Base-by-base conservation (phyloP, 169 alveolate genomes). In the Cryptosporidium xiaoi region DNA sequence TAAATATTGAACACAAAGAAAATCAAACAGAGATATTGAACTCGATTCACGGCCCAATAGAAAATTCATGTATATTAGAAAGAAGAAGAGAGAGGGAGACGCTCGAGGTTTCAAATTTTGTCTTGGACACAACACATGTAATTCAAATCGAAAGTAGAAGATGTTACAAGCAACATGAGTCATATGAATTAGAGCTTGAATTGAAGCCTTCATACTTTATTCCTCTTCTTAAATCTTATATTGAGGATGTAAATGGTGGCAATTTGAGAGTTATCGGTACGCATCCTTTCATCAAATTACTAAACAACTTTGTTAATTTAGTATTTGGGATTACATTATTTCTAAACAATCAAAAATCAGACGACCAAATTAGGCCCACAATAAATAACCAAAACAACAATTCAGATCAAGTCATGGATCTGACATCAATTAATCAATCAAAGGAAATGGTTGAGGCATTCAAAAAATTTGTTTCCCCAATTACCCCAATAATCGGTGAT, bases 1-100 rank as follows among this genome's bases (percentile, higher is more conserved):
- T 77, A 12, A 77, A 77, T 60, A 33, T 77, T 2, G 87, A 77
- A 62, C 71, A 77, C 24, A 77, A 77, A 27, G 87, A 77, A 12
- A 77, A 77, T 48, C 71, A 68, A 1, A 24, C 13, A 8, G 77
- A 60, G 3, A 31, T 77, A 27, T 36, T 66, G 6, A 62, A 13
- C 31, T 6, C 77, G 5, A 27, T 77, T 13, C 44, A 34, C 15
- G 87, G 87, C 27, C 87, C 69, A 18, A 60, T 77, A 12, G 87
- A 77, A 48, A 77, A 60, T 48, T 56, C 65, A 3, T 77, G 87
- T 15, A 33, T 77, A 8, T 13, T 77, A 20, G 87, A 77, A 13
- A 77, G 87, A 44, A 55, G 87, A 36, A 77, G 87, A 50, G 71
- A 77, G 18, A 56, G 87, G 24, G 87, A 77, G 18, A 77, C 87